A percentile compares a stretch with the other conserved stretches of the same genome.
Conservation (phyloP, 192 early-diverging fungal species). For the Rhizoclosmatium sp. region DNA sequence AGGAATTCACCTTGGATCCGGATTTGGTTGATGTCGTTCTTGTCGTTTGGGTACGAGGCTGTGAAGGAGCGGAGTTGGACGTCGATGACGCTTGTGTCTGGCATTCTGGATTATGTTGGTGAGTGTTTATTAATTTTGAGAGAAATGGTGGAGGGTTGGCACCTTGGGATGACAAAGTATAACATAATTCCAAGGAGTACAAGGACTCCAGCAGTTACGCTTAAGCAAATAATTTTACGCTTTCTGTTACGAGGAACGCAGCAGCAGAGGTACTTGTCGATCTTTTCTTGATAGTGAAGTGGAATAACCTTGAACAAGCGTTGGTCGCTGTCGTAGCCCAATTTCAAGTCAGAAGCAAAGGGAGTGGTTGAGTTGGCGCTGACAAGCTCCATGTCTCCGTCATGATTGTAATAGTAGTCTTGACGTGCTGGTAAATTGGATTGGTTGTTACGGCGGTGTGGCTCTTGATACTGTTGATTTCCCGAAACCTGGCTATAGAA, state of each 20-base stretch:
- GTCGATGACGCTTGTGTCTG: slow-evolving; percentile 1
- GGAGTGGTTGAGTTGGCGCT: too few relatives aligned
- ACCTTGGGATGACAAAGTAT: slow-evolving; percentile 5
- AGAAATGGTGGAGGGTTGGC: neutral
- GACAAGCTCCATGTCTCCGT: too few relatives aligned
- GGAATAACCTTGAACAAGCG: too few relatives aligned
- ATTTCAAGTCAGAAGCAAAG: too few relatives aligned
- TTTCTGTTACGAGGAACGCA: neutral
- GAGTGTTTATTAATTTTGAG: neutral
- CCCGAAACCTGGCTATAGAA: too few relatives aligned
- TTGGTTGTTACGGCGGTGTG: too few relatives aligned
- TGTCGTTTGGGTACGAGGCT: neutral
- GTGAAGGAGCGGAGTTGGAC: slow-evolving; percentile 8
- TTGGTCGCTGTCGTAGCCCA: too few relatives aligned
- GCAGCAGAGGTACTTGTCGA: neutral
- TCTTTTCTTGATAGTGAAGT: too few relatives aligned
- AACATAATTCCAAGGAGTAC: neutral
- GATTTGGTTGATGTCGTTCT: neutral
- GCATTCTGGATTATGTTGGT: neutral
- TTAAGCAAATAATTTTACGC: neutral
- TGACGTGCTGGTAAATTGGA: too few relatives aligned
- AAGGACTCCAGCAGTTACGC: neutral
- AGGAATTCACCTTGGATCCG: neutral
- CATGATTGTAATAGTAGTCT: too few relatives aligned
- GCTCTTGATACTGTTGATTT: too few relatives aligned